Evolutionary conservation across 2,329 filamentous ascomycete genomes (phyloP), one percentile per base, ranked within the genome.

Genomic region (Fusarium irregulare): DNA sequence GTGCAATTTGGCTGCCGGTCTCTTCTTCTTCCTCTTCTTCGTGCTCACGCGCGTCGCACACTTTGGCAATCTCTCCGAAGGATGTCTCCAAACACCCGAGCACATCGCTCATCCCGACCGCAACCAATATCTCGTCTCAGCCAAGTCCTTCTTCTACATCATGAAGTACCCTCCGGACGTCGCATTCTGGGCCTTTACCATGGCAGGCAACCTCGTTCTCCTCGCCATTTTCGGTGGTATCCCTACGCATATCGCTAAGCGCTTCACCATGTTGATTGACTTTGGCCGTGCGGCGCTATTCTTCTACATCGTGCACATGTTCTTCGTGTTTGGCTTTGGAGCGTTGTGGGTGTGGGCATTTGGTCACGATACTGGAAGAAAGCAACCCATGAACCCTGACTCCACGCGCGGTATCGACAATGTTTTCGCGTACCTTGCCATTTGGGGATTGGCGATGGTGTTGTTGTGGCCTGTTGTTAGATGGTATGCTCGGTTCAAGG

Each of bases 161-260:
- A 73, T 80, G 67, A 84, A 84, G 71, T 84, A 84, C 49, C 83
- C 83, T 0, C 83, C 83, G 7, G 83, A 85, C 64, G 76, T 84
- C 6, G 82, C 82, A 6, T 84, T 83, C 63, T 83, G 81, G 77
- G 75, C 81, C 6, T 80, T 79, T 37, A 81, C 81, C 13, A 75
- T 84, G 47, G 78, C 79, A 0, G 78, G 67, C 7, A 84, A 80
- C 63, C 71, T 84, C 1, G 64, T 82, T 5, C 73, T 84, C 0
- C 77, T 85, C 0, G 80, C 79, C 2, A 20, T 77, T 2, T 81
- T 85, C 8, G 74, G 74, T 2, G 68, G 73, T 0, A 49, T 83
- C 1, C 82, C 83, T 1, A 56, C 69, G 0, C 40, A 34, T 3
- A 28, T 80, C 6, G 77, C 78, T 0, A 73, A 66, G 44, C 75